Evolutionary conservation across 2,329 filamentous ascomycete species (phyloP), one percentile per base, ranked within the genome.

Genomic region (Ploettnerulaceae sp.): DNA sequence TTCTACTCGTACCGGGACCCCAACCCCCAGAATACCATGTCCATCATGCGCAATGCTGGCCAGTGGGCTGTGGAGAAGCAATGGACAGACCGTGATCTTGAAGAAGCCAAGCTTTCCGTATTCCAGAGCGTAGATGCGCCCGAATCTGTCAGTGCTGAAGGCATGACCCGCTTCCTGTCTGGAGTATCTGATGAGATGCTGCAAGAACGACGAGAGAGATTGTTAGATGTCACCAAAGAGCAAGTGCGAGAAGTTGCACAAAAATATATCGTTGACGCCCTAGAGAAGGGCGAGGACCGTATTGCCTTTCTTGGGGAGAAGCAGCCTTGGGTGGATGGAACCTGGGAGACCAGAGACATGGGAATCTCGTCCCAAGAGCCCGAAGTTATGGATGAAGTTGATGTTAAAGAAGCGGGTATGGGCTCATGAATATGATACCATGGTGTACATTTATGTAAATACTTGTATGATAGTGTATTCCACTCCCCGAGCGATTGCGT

Each of bases 1-100:
- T 94, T 96, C 70, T 96, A 95, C 70, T 91, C 87, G 34, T 98
- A 98, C 74, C 86, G 93, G 41, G 93, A 98, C 64, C 93, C 93
- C 2, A 96, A 97, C 64, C 91, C 93, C 0, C 74, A 84, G 52
- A 96, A 95, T 67, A 91, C 89, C 0, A 71, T 97, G 55, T 79
- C 77, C 46, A 86, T 96, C 50, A 95, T 96, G 81, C 73, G 77
- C 24, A 83, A 84, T 47, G 86, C 89, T 1, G 93, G 91, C 1
- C 71, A 76, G 18, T 96, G 89, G 81, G 93, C 90, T 0, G 75
- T 81, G 8, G 84, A 95, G 56, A 85, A 84, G 59, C 67, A 81
- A 47, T 97, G 89, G 89, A 82, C 81, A 1, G 81, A 85, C 18
- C 81, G 84, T 28, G 90, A 98, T 63, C 73, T 98, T 2, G 91